Conservation (phyloP, 2,329 filamentous ascomycete genomes). For the Septoria linicola region DNA sequence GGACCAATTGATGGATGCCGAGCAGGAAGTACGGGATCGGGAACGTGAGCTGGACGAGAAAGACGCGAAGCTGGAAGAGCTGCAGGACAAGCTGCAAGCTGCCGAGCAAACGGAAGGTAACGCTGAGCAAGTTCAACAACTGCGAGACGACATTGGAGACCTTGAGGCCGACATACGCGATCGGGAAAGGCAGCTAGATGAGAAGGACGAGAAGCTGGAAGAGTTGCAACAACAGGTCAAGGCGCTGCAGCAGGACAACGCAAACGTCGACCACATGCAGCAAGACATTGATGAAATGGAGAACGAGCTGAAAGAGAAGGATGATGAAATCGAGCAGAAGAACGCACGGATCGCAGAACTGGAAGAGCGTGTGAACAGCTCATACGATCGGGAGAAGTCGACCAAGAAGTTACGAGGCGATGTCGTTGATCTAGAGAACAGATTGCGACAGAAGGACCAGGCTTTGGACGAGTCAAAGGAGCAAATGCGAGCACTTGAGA, state of each 20-base stretch:
- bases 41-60: constrained; percentile 40
- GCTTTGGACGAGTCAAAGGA: constrained; percentile 38
- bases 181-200: constrained; percentile 38
- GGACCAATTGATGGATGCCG: constrained; percentile 52
- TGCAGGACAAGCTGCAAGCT: constrained; percentile 43
- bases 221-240: constrained; percentile 42
- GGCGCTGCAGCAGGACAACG: constrained; percentile 31
- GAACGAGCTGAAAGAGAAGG: constrained; percentile 50
- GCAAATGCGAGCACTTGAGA: constrained; percentile 36
- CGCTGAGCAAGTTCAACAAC: constrained; percentile 34
- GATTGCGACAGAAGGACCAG: constrained; percentile 39
- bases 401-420: constrained; percentile 41
- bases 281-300: constrained; percentile 54
- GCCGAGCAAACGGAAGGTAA: constrained; percentile 35
- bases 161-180: constrained; percentile 56
- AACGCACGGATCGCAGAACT: constrained; percentile 36
- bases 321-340: constrained; percentile 44
- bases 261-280: constrained; percentile 60
- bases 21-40: constrained; percentile 54
- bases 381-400: constrained; percentile 38
- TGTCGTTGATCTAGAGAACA: constrained; percentile 36
- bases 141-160: constrained; percentile 52
- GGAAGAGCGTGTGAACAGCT: constrained; percentile 33
- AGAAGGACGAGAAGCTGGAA: constrained; percentile 54
- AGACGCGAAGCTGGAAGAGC: constrained; percentile 53